Base-by-base conservation (phyloP, 306 rosid species). In the Quercus wislizeni region DNA sequence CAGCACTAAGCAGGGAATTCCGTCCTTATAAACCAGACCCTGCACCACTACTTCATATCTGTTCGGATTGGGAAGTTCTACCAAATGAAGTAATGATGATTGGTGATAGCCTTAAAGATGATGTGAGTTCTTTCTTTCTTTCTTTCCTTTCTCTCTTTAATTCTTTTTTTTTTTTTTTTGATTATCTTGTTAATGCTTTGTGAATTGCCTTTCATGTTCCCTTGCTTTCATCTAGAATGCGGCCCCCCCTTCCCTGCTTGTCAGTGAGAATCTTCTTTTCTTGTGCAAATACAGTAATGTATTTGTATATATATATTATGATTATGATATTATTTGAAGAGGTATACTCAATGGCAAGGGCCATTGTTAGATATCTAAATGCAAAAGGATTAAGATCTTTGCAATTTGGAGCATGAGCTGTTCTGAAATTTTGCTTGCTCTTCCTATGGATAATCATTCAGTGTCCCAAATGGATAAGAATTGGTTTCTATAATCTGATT, bases 61-160 rank as follows among this genome's bases (percentile, higher is more conserved):
- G 98, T 84, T 89, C 98, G 28, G 86, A 88, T 71, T 92, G 99
- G 99, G 92, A 87, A 35, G 89, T 95, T 69, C 85, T 82, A 76
- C 99, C 99, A 41, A 79, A 75, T 84, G 97, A 95, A 91, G 97
- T 95, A 30, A 90, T 92, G 68, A 95, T 95, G 99, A 73, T 95
- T 1, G 99, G 99, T 27, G 98, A 95, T 79, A 92, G 97, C 80
- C 99, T 95, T 65, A 90, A 88, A 86, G 97, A 95, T 82, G 97
- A 95, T 74, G 99, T 92, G 79, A 85, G 97, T 78, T 56, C 18
- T 41, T 52, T 69, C 59, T 55, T 67, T 61, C 55, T 23, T 35
- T 38, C 69, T 18, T 38, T 21, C 68, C 5, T 62, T 11, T 27
- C 33, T 11, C 1, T 5, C 1, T 27, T 62, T 25, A 1, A 1